Evolutionary conservation across 164 flowering plant species (phyloP), one percentile per base, ranked within the genome.

Genomic region (Magnolia kwangsiensis): DNA sequence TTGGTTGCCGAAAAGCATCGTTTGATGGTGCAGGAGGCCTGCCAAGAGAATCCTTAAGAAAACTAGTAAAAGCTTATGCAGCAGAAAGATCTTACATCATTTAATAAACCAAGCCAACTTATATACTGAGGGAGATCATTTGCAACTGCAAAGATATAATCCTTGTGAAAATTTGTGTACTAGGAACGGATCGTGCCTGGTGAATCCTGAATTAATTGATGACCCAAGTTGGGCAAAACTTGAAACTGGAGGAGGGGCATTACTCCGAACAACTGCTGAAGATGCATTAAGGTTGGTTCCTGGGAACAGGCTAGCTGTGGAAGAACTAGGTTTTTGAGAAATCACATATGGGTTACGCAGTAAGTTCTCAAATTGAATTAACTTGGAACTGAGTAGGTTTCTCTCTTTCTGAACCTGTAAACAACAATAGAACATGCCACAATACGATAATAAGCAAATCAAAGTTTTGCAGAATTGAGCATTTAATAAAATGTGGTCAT

Each of bases 381-480:
- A 73, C 81, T 91, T 95, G 73, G 91, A 84, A 51, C 86, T 88
- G 19, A 90, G 84, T 67, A 90, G 80, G 81, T 73, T 88, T 81
- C 97, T 87, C 87, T 95, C 98, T 80, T 85, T 91, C 27, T 93
- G 96, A 79, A 95, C 87, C 98, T 95, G 91, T 31, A 24, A 27
- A 80, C 7, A 69, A 58, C n/a, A 21, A 11, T 50, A 51, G 50
- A 23, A 49, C 16, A 14, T 21, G 20, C 23, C 29, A 58, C 20
- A 59, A 20, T 61, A 67, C 13, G 8, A 68, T 11, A 68, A 68
- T 55, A 11, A 55, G 61, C 18, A 55, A 55, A 55, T 55, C 61
- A 55, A 9, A 55, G 61, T 55, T 55, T 37, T 16, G 18, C 61
- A 55, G 61, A 55, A 55, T 55, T 55, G 61, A 55, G 61, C 61